Evolutionary conservation across 2,329 filamentous ascomycete genomes (phyloP).

Genomic region (Aureobasidium leucospermi): DNA sequence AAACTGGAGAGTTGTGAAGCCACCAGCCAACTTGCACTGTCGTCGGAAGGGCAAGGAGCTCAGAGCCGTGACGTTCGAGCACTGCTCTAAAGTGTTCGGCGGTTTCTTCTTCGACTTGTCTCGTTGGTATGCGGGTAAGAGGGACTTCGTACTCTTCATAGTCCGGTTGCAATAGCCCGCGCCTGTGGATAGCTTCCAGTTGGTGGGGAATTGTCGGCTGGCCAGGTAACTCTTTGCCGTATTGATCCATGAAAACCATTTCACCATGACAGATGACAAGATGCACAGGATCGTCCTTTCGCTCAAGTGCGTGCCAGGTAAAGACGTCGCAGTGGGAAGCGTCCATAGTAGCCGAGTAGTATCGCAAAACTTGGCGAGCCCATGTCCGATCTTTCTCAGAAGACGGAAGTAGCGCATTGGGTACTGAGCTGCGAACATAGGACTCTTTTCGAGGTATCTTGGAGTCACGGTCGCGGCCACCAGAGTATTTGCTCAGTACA

Average conservation of each 20-base stretch:
- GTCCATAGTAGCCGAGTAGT: not conserved
- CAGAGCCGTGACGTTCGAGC: not conserved
- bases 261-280: conserved; percentile 6
- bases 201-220: not conserved
- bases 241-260: conserved; percentile 12
- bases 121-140: conserved; percentile 1
- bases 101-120: not conserved
- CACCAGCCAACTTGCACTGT: conserved; percentile 8
- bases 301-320: conserved; percentile 10
- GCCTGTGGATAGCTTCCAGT: not conserved
- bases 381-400: not conserved
- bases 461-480: conserved; percentile 1
- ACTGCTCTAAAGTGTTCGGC: not conserved
- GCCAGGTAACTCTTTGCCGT: not conserved
- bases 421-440: conserved; percentile 2
- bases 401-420: conserved; percentile 2
- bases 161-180: not conserved
- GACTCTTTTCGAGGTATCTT: conserved; percentile 7
- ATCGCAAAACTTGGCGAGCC: not conserved
- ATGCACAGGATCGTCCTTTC: conserved; percentile 5
- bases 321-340: conserved; percentile 2
- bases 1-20: not conserved
- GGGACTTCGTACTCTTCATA: conserved; percentile 2
- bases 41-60: not conserved
- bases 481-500: conserved; percentile 7